Percentiles rank a stretch among this genome's conserved stretches.
These are phyloP conservation scores for Chlamydomonas schloesseri DNA, from an alignment of 139 green algal species.

Conservation along the genomic window DNA sequence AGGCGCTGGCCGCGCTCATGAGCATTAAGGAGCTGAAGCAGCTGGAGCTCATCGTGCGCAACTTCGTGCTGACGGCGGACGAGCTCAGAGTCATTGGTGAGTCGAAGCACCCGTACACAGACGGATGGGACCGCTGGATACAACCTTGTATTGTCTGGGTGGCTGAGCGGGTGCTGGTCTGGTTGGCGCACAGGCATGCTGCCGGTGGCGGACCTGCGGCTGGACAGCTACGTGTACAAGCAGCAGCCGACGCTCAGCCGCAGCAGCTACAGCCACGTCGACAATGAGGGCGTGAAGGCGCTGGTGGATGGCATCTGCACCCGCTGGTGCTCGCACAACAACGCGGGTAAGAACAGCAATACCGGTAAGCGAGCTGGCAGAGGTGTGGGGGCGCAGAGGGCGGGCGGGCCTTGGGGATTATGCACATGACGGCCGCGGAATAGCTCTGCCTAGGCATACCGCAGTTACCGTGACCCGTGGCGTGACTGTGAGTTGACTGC, in stretches of 20 bases:
- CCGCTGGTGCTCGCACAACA: conserved; percentile 43
- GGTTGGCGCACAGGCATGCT: conserved; percentile 56
- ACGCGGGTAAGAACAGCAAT: not conserved
- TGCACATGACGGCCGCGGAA: not conserved
- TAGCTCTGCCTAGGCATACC: too few species aligned
- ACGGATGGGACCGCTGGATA: too few species aligned
- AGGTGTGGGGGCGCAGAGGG: too few species aligned
- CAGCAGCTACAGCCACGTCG: conserved; percentile 73
- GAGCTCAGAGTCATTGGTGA: conserved; percentile 63
- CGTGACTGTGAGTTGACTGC: too few species aligned
- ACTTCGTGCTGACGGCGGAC: conserved; percentile 67
- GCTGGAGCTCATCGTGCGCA: conserved; percentile 70
- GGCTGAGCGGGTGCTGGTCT: too few species aligned
- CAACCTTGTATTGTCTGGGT: too few species aligned
- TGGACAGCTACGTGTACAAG: conserved; percentile 77
- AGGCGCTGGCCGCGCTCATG: conserved; percentile 56
- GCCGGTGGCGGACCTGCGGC: conserved; percentile 66
- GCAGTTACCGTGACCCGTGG: too few species aligned
- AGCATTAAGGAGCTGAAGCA: conserved; percentile 46
- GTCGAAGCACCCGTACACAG: not conserved
- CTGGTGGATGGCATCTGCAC: conserved; percentile 78
- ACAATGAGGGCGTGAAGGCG: conserved; percentile 78
- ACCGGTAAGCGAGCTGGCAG: not conserved
- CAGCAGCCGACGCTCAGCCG: conserved; percentile 71
- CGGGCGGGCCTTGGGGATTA: not conserved